Conservation (phyloP, 352 stramenopile species). For the Pythium grandisporangium region DNA sequence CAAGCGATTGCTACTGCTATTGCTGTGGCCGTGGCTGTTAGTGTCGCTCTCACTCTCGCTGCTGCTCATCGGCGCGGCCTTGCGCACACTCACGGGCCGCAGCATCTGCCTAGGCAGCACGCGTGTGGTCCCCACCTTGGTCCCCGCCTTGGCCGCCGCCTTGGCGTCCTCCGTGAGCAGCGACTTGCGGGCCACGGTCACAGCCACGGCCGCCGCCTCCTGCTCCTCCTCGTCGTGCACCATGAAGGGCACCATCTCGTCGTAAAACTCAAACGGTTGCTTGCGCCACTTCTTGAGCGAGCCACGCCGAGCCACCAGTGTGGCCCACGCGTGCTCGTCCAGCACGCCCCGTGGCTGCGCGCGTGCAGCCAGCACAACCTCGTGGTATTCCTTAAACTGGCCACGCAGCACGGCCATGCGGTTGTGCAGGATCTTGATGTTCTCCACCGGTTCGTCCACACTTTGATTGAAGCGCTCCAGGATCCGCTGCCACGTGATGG, state of each 20-base stretch:
- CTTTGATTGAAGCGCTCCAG: conserved; percentile 6
- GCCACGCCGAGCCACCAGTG: not conserved
- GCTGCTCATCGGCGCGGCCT: no score
- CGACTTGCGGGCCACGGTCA: no score
- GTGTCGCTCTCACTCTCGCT: no score
- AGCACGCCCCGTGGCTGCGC: not conserved
- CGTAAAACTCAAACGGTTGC: conserved; percentile 8
- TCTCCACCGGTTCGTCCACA: conserved; percentile 4
- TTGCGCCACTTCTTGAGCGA: conserved; percentile 4
- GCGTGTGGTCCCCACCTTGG: no score
- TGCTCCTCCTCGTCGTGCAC: no score
- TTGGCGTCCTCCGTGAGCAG: no score
- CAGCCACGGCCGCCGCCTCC: no score
- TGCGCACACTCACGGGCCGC: no score
- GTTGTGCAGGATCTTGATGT: conserved; percentile 8
- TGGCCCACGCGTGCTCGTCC: conserved; percentile 1
- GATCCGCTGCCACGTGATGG: conserved; percentile 6
- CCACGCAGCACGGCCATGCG: conserved; percentile 1
- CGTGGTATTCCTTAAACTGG: conserved; percentile 7
- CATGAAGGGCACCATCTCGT: conserved; percentile 7
- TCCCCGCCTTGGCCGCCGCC: no score
- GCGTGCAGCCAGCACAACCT: not conserved
- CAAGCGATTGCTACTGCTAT: no score
- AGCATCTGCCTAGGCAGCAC: no score
- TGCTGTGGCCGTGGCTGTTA: no score